Evolutionary conservation across 176 grass and related monocot species (phyloP).

Genomic region (Rhynchospora pubera): DNA sequence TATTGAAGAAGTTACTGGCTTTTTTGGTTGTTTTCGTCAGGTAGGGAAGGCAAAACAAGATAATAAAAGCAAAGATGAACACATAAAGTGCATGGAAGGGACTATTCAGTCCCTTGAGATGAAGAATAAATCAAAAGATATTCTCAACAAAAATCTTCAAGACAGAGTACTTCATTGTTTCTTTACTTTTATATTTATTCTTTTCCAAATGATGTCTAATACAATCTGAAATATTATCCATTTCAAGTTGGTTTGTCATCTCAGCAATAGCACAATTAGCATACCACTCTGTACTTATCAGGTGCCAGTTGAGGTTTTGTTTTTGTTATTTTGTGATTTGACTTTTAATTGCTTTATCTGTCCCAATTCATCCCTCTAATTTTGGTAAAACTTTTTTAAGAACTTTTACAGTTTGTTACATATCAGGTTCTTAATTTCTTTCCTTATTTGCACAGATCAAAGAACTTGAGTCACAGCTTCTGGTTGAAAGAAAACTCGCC

Average conservation of each 20-base stretch:
- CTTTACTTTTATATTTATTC: not conserved
- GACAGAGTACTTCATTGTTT: conserved; percentile 48
- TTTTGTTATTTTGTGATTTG: too few relatives aligned
- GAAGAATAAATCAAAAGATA: conserved; percentile 77
- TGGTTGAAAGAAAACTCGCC: conserved; percentile 84
- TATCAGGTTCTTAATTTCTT: not conserved
- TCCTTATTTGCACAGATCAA: conserved; percentile 48
- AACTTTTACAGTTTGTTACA: not conserved
- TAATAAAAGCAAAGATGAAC: conserved; percentile 63
- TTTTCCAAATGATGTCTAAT: not conserved
- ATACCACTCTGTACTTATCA: not conserved
- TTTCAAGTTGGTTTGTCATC: not conserved
- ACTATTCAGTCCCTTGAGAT: conserved; percentile 70
- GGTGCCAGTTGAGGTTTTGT: too few relatives aligned
- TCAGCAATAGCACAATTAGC: not conserved
- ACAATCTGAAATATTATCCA: not conserved
- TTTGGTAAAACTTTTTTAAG: not conserved
- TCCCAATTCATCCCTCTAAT: not conserved
- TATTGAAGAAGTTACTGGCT: not conserved
- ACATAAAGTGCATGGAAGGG: conserved; percentile 80
- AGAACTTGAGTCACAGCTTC: conserved; percentile 80
- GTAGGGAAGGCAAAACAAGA: conserved; percentile 80
- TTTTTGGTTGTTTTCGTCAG: conserved; percentile 30
- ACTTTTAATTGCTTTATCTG: not conserved
- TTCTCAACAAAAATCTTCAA: conserved; percentile 66